Evolutionary conservation across 2,329 filamentous ascomycete genomes (phyloP), one percentile per base, ranked within the genome.

Genomic region (Aspergillus pseudonomiae): DNA sequence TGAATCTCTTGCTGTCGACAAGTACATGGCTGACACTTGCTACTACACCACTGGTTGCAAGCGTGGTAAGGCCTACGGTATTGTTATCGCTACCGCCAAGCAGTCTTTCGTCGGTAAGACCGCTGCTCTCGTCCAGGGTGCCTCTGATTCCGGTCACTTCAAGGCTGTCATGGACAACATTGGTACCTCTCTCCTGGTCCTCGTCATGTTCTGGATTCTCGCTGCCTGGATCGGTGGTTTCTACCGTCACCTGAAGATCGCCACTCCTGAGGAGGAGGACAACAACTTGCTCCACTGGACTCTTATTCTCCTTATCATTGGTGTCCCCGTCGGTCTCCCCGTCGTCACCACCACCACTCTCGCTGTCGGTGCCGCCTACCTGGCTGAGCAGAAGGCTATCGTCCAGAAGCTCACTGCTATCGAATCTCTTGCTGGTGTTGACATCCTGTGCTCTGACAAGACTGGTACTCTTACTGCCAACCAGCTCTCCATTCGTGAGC

Each of bases 131-230:
- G 90, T 92, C 57, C 87, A 91, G 81, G 90, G 89, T 69, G 90
- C 90, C 69, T 84, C 91, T 80, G 90, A 92, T 78, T 85, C 88
- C 74, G 90, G 90, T 81, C 89, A 91, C 80, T 91, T 91, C 86
- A 92, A 93, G 83, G 89, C 89, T 69, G 90, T 92, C 83, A 92
- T 92, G 90, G 89, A 92, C 86, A 89, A 86, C 75, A 92, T 93
- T 74, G 90, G 90, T 80, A 91, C 89, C 59, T 82, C 88, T 65
- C 84, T 93, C 62, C 84, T 93, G 71, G 89, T 92, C 71, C 83
- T 92, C 66, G 90, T 92, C 81, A 89, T 92, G 80, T 89, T 91
- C 81, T 92, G 86, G 84, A 91, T 92, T 78, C 83, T 93, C 72
- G 81, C 86, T 62, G 85, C 89, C 71, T 92, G 90, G 90, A 90